Conservation (phyloP, 2,329 filamentous ascomycete genomes). For the Cladosporium cucumerinum region DNA sequence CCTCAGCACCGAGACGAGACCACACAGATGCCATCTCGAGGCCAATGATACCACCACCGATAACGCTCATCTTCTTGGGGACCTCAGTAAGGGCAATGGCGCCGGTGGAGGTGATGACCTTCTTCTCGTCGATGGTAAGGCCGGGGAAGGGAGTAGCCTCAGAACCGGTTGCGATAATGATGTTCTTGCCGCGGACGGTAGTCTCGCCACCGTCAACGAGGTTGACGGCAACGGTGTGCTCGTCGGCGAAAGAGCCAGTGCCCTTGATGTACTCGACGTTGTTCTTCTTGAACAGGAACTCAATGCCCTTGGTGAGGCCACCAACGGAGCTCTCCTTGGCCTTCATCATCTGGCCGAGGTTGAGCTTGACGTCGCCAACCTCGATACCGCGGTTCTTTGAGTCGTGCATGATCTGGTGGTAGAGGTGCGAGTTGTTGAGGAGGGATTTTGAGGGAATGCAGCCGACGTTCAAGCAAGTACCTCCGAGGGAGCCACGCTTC, state of each 20-base stretch:
- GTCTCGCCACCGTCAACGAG: constrained; percentile 90
- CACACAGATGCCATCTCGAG: constrained; percentile 98
- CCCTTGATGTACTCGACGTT: constrained; percentile 98
- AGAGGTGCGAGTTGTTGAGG: constrained; percentile 98
- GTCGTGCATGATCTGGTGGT: constrained; percentile 96
- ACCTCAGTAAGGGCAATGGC: constrained; percentile 86
- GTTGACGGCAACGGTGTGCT: constrained; percentile 87
- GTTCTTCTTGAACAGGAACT: constrained; percentile 99
- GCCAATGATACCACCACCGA: constrained; percentile 97
- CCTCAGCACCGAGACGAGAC: constrained; percentile 88
- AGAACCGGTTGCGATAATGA: constrained; percentile 92
- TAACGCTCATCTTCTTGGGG: constrained; percentile 94
- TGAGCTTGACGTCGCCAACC: constrained; percentile 94
- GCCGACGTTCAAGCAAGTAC: constrained; percentile 62
- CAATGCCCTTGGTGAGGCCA: constrained; percentile 91
- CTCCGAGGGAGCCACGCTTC: constrained; percentile 91
- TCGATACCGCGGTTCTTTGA: constrained; percentile 96
- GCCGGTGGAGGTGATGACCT: constrained; percentile 92
- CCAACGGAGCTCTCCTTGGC: constrained; percentile 90
- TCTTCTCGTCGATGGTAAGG: constrained; percentile 94
- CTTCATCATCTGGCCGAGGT: constrained; percentile 95
- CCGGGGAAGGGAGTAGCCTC: constrained; percentile 96
- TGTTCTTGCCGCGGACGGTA: constrained; percentile 87
- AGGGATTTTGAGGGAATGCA: constrained; percentile 99
- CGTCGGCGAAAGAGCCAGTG: constrained; percentile 68